These are phyloP conservation scores for Poteriospumella lacustris DNA, from an alignment of 108 stramenopile genomes.

Conservation along the genomic window DNA sequence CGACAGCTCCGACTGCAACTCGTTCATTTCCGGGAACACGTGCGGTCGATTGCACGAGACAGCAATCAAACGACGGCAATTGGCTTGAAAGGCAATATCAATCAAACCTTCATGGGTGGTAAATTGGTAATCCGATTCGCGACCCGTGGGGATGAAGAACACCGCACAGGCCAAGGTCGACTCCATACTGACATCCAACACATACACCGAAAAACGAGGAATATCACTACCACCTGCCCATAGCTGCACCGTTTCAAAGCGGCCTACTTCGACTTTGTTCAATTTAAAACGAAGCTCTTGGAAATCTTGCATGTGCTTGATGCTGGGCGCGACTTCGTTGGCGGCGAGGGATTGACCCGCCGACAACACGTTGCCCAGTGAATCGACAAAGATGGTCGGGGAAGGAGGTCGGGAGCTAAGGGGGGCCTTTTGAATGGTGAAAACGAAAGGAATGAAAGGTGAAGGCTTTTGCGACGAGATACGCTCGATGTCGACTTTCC, in stretches of 20 bases:
- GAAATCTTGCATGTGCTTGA: background rate
- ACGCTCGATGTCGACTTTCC: background rate
- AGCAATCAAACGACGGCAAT: conserved; percentile 14
- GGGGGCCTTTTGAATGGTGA: background rate
- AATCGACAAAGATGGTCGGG: background rate
- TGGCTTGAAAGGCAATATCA: conserved; percentile 25
- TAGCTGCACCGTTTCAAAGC: background rate
- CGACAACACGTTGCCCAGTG: background rate
- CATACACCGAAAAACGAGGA: conserved; percentile 15
- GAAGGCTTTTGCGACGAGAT: background rate
- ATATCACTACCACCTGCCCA: background rate
- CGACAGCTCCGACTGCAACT: conserved; percentile 12
- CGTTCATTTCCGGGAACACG: background rate
- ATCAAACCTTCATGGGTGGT: background rate
- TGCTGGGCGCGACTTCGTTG: background rate
- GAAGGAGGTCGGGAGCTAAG: too few relatives aligned
- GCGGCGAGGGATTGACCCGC: background rate
- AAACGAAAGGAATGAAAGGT: conserved; percentile 19
- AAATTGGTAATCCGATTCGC: conserved; percentile 28
- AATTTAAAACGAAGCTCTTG: background rate
- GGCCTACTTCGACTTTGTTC: background rate
- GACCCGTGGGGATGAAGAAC: conserved; percentile 13
- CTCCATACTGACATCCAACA: background rate
- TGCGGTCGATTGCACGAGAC: conserved; percentile 27
- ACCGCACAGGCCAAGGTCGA: conserved; percentile 4